A percentile compares a stretch with the other conserved stretches of the same genome.
These are phyloP conservation scores for Hemisphaericaspora xylanilytica DNA, from an alignment of 1,139 yeast species.

Conservation along the genomic window DNA sequence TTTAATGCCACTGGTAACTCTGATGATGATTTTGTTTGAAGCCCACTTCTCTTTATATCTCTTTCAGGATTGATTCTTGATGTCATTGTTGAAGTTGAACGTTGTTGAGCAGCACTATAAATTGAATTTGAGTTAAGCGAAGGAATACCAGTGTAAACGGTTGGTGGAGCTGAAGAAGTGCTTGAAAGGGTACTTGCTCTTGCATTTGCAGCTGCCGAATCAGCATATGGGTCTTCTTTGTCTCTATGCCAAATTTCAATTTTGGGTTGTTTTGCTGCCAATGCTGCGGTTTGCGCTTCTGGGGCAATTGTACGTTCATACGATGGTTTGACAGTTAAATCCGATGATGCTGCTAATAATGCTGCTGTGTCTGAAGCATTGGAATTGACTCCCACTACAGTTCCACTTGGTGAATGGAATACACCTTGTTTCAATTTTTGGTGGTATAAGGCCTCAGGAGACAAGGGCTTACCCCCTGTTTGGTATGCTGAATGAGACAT, in stretches of 20 bases:
- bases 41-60: slow-evolving; percentile 44
- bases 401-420: slow-evolving; percentile 66
- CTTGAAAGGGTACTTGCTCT: slow-evolving; percentile 11
- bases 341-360: slow-evolving; percentile 64
- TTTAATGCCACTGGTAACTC: slow-evolving; percentile 22
- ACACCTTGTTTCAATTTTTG: slow-evolving; percentile 77
- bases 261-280: slow-evolving; percentile 48
- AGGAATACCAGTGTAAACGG: slow-evolving; percentile 37
- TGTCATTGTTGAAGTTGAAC: slow-evolving; percentile 45
- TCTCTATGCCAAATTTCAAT: slow-evolving; percentile 47
- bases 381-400: slow-evolving; percentile 67
- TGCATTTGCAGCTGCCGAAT: slow-evolving; percentile 34
- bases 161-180: slow-evolving; percentile 12
- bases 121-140: slow-evolving; percentile 36
- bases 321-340: slow-evolving; percentile 57
- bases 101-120: slow-evolving; percentile 41
- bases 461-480: slow-evolving; percentile 64
- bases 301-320: slow-evolving; percentile 63
- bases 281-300: slow-evolving; percentile 67
- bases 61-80: slow-evolving; percentile 49
- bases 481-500: slow-evolving; percentile 57
- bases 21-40: slow-evolving; percentile 30
- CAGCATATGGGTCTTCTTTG: slow-evolving; percentile 41
- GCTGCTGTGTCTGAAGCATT: slow-evolving; percentile 78
- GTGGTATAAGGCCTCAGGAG: slow-evolving; percentile 73